Base-by-base conservation (phyloP, 1,284 basidiomycete genomes). In the Ceratobasidium sp. region DNA sequence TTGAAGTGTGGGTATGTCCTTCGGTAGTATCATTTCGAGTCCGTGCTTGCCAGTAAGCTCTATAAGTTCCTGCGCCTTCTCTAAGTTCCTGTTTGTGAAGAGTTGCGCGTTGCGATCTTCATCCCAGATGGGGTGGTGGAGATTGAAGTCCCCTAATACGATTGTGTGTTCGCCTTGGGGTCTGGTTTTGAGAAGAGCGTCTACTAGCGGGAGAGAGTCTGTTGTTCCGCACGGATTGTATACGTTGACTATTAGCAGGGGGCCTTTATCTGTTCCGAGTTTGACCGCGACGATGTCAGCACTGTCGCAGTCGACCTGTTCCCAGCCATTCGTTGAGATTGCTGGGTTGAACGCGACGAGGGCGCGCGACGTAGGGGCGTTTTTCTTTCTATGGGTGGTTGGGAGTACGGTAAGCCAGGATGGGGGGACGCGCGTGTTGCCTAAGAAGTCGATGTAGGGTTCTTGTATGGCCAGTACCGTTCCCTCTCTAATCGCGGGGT, bases 81-180 rank as follows among this genome's bases (percentile, higher is more conserved):
- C 44, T 15, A 67, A 9, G 2, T 49, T 44, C 23, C 15, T 42
- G 20, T n/a, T 18, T 6, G 44, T 46, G 44, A 67, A 67, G 1
- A 67, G 64, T 2, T 67, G 64, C 1, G 39, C 44, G 40, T 67
- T 67, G 6, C 44, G 46, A 10, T 23, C 40, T 5, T 67, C 64
- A n/a, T 67, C 64, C 64, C 64, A 67, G 12, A 46, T 10, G 6
- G 64, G 64, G 40, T 67, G 64, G 20, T 67, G 64, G 28, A 39
- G 15, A 20, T 64, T 64, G 40, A 64, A 64, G 61, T 64, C 61
- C 18, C 61, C 61, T 13, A 64, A 23, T 10, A 64, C 1, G 2
- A 64, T 64, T 1, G 28, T 23, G 13, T 33, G 18, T 23, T 20
- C 28, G 18, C 13, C 39, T 39, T 13, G 42, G 15, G 26, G 23